Percentiles rank a stretch among this genome's conserved stretches.
Evolutionary conservation across 169 alveolate genomes (phyloP).

Genomic region (Cyclospora cayetanensis): DNA sequence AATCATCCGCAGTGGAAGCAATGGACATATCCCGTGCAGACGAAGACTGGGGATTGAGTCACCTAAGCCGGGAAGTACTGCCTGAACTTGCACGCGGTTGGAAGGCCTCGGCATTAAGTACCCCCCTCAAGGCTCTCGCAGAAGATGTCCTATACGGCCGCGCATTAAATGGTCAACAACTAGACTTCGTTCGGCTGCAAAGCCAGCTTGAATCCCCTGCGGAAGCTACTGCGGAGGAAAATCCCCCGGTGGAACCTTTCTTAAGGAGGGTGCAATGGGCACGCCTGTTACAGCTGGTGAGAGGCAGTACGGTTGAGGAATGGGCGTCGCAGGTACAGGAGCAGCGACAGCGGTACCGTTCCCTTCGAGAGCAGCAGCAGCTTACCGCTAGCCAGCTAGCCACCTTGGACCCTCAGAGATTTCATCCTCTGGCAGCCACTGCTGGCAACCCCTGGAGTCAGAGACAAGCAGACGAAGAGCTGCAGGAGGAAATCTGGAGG

Average conservation of each 20-base stretch:
- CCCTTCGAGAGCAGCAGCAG: conserved; percentile 55
- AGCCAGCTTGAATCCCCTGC: not conserved
- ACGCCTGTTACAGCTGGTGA: conserved; percentile 45
- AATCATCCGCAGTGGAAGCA: not conserved
- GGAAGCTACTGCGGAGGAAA: not conserved
- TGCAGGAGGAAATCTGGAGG: conserved; percentile 80
- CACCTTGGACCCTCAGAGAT: conserved; percentile 67
- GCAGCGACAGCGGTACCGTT: conserved; percentile 27
- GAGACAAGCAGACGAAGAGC: conserved; percentile 73
- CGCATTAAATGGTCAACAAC: not conserved
- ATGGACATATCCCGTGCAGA: not conserved
- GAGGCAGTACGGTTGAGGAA: conserved; percentile 5
- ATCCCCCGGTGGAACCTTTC: not conserved
- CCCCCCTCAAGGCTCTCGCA: conserved; percentile 8
- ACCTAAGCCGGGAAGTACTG: not conserved
- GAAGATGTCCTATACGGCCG: conserved; percentile 23
- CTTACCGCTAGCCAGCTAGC: conserved; percentile 64
- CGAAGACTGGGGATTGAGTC: not conserved
- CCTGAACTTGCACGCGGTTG: not conserved
- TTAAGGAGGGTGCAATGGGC: conserved; percentile 60
- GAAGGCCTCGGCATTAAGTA: not conserved
- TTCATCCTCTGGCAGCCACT: conserved; percentile 66
- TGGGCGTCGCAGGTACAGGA: conserved; percentile 62
- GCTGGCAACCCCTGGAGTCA: conserved; percentile 78
- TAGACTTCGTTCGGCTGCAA: conserved; percentile 14